Evolutionary conservation across 495 filamentous ascomycete species (phyloP).

Genomic region (Podospora tetraspora): DNA sequence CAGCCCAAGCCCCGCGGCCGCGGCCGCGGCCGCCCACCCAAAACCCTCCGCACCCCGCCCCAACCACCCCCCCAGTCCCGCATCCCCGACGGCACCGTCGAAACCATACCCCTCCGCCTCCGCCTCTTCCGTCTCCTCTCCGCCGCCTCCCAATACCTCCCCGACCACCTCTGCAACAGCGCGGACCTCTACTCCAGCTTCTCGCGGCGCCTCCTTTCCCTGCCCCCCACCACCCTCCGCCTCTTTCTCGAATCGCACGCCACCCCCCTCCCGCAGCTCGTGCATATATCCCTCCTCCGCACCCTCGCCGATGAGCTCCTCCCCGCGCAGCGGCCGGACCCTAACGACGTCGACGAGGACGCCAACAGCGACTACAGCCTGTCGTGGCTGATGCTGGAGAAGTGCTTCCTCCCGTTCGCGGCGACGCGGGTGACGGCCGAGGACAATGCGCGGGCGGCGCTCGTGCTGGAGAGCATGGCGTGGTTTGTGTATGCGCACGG

Average conservation of each 20-base stretch:
- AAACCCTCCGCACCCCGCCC: not conserved
- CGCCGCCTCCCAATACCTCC: constrained; percentile 23
- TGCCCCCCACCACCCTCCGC: constrained; percentile 67
- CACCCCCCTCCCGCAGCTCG: constrained; percentile 43
- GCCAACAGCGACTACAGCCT: constrained; percentile 40
- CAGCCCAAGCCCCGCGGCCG: not conserved
- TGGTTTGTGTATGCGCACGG: constrained; percentile 48
- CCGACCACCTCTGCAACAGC: constrained; percentile 43
- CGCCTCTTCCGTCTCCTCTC: constrained; percentile 50
- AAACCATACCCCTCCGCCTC: constrained; percentile 58
- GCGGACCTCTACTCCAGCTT: constrained; percentile 65
- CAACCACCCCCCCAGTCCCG: not conserved
- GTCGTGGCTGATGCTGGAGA: constrained; percentile 54
- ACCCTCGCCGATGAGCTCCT: constrained; percentile 59
- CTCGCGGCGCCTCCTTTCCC: constrained; percentile 56
- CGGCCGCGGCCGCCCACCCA: not conserved
- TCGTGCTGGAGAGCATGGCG: constrained; percentile 68
- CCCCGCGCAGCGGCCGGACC: constrained; percentile 46
- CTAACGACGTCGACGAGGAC: constrained; percentile 35
- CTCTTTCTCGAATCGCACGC: constrained; percentile 55
- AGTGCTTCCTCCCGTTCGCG: constrained; percentile 65
- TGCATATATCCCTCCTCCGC: constrained; percentile 58
- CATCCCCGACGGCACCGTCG: constrained; percentile 43
- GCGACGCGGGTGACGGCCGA: constrained; percentile 56
- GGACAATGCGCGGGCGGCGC: constrained; percentile 77